These are phyloP conservation scores for Lodderomyces parapsilosis DNA, from an alignment of 1,139 yeast species.

Conservation along the genomic window DNA sequence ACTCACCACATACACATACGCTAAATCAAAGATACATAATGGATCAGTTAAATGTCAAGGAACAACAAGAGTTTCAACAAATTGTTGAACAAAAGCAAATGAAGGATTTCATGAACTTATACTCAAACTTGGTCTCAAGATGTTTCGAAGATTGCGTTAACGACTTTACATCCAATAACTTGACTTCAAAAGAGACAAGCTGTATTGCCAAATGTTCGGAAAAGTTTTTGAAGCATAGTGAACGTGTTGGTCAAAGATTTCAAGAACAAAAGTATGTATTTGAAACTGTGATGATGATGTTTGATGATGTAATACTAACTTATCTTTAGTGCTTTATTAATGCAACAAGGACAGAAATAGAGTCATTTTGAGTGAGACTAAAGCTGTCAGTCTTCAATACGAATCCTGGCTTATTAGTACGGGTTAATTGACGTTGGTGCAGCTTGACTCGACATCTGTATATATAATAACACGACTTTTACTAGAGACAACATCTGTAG, in stretches of 20 bases:
- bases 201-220: constrained; percentile 94
- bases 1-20: background rate
- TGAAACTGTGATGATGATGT: background rate
- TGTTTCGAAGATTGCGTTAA: constrained; percentile 97
- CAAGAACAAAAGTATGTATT: constrained; percentile 79
- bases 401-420: too few species aligned
- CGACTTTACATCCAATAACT: constrained; percentile 90
- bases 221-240: constrained; percentile 96
- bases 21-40: constrained; percentile 24
- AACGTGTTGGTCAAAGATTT: constrained; percentile 98
- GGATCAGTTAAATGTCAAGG: constrained; percentile 86
- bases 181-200: constrained; percentile 78
- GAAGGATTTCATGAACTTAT: constrained; percentile 97
- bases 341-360: constrained; percentile 35
- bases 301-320: background rate
- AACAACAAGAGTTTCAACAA: constrained; percentile 95
- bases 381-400: too few species aligned
- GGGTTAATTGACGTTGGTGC: background rate
- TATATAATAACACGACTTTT: background rate
- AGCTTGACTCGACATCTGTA: background rate
- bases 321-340: constrained; percentile 39
- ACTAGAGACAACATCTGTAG: background rate
- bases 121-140: constrained; percentile 92
- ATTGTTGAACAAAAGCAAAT: constrained; percentile 96
- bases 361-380: too few species aligned